Percentiles rank a stretch among this genome's conserved stretches.
phyloP scores from a whole-genome alignment of 306 rosid species.

The Oxytropis ochrocephala region DNA sequence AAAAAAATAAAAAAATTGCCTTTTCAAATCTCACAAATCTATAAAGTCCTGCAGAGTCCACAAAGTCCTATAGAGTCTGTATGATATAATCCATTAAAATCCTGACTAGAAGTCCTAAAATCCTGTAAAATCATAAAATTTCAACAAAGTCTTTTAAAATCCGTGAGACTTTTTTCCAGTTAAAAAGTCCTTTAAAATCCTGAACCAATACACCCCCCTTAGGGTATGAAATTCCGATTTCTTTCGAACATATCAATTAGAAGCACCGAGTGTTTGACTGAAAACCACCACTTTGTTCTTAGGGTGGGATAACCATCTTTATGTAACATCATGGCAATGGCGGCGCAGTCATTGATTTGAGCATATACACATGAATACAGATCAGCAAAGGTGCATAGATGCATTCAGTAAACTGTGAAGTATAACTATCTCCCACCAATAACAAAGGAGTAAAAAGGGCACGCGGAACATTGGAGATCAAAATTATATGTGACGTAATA shows the following conservation, averaged over 20 bases:
- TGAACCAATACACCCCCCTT: too few species aligned
- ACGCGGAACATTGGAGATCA: not conserved
- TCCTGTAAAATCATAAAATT: too few species aligned
- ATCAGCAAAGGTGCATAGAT: not conserved
- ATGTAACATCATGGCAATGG: not conserved
- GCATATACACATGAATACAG: not conserved
- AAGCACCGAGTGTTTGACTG: not conserved
- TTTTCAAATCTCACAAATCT: too few species aligned
- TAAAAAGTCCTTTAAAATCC: too few species aligned
- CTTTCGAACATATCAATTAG: not conserved
- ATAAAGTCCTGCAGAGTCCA: too few species aligned
- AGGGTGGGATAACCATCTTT: not conserved
- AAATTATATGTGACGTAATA: slow-evolving; percentile 22
- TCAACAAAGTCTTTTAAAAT: too few species aligned
- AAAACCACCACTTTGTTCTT: not conserved
- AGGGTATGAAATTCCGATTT: not conserved
- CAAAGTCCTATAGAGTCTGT: too few species aligned
- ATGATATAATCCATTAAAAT: too few species aligned
- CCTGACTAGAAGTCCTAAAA: too few species aligned
- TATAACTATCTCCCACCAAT: not conserved
- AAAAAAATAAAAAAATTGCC: too few species aligned
- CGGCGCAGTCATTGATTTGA: slow-evolving; percentile 3
- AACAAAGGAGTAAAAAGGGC: not conserved
- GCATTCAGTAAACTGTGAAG: not conserved
- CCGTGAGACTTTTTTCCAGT: too few species aligned